These are phyloP conservation scores for Stachybotrys chartarum DNA, from an alignment of 2,329 filamentous ascomycete genomes.

Conservation along the genomic window DNA sequence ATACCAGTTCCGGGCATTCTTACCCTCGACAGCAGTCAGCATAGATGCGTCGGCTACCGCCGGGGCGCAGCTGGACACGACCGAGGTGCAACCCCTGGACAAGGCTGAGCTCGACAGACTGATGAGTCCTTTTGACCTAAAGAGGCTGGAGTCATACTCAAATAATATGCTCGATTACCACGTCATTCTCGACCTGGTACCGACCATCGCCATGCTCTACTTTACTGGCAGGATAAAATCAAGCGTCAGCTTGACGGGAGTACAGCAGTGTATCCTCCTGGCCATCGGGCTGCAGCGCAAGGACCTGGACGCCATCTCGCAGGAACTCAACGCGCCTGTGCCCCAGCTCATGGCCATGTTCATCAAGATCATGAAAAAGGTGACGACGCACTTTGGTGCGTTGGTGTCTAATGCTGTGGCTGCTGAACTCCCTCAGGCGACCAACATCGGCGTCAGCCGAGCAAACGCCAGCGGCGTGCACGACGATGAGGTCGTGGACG, in stretches of 20 bases:
- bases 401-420: conserved; percentile 70
- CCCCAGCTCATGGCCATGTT: conserved; percentile 93
- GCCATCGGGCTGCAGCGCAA: conserved; percentile 88
- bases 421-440: conserved; percentile 53
- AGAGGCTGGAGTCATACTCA: conserved; percentile 89
- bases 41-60: conserved; percentile 79
- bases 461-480: conserved; percentile 57
- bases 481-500: conserved; percentile 60
- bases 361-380: conserved; percentile 88
- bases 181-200: conserved; percentile 89
- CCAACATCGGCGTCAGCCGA: conserved; percentile 49
- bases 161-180: conserved; percentile 98
- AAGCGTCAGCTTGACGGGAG: conserved; percentile 62
- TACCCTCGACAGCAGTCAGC: conserved; percentile 69
- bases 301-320: conserved; percentile 70
- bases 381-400: conserved; percentile 68
- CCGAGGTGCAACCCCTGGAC: conserved; percentile 47
- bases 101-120: conserved; percentile 70
- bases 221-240: conserved; percentile 58
- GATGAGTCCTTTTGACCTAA: conserved; percentile 88
- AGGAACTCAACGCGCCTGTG: conserved; percentile 66
- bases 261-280: conserved; percentile 83
- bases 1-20: conserved; percentile 85
- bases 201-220: conserved; percentile 73
- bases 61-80: conserved; percentile 59